phyloP scores from a whole-genome alignment of 805 yeast genomes.

The Schizosaccharomyces lindneri region DNA sequence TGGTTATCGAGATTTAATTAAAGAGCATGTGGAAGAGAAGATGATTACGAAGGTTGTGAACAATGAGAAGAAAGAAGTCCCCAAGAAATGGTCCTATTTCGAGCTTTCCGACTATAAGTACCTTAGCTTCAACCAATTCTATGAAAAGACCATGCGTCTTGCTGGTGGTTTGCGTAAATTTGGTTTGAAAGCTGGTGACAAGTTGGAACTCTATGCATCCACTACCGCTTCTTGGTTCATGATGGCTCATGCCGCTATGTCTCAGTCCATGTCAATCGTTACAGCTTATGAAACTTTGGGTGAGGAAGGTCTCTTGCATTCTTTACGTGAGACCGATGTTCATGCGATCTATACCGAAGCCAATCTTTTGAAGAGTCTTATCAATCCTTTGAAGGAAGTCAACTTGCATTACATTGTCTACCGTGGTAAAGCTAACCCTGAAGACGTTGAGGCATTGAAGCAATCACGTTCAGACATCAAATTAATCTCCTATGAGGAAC shows the following conservation, averaged over 20 bases:
- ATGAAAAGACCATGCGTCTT: slow-evolving; percentile 22
- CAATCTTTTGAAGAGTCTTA: slow-evolving; percentile 35
- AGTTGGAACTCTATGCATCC: slow-evolving; percentile 55
- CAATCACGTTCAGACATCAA: slow-evolving; percentile 54
- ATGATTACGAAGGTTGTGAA: slow-evolving; percentile 49
- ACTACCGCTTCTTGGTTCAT: slow-evolving; percentile 40
- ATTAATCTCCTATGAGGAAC: slow-evolving; percentile 39
- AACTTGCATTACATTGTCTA: slow-evolving; percentile 45
- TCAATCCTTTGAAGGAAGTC: slow-evolving; percentile 48
- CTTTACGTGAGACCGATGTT: slow-evolving; percentile 60
- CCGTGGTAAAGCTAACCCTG: slow-evolving; percentile 22
- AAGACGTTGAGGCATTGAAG: slow-evolving; percentile 33
- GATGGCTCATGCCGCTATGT: slow-evolving; percentile 48
- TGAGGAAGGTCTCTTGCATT: slow-evolving; percentile 51
- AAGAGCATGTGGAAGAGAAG: slow-evolving; percentile 54
- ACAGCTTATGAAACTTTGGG: slow-evolving; percentile 94
- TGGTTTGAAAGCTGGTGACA: slow-evolving; percentile 42
- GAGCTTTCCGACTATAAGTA: slow-evolving; percentile 53
- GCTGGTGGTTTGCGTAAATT: slow-evolving; percentile 56
- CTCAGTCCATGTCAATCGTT: slow-evolving; percentile 65
- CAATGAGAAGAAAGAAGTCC: slow-evolving; percentile 46
- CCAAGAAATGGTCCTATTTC: slow-evolving; percentile 70
- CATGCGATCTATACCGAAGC: slow-evolving; percentile 67
- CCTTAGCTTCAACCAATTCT: slow-evolving; percentile 36
- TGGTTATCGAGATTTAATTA: slow-evolving; percentile 58